phyloP scores from a whole-genome alignment of 345 rosid genomes.

The Laguncularia racemosa region DNA sequence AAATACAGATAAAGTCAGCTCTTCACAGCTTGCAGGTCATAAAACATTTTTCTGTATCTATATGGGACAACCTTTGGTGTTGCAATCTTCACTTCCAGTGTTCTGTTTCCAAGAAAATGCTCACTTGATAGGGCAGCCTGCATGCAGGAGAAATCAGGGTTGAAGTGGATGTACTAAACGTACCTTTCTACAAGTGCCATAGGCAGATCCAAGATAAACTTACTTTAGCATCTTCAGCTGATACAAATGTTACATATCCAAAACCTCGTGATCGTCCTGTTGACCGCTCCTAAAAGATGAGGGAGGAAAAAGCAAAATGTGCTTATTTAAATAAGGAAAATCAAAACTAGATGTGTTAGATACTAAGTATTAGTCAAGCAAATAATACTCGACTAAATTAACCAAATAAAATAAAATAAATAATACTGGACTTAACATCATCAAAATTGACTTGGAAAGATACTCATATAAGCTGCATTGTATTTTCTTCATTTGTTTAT shows the following conservation, averaged over 20 bases:
- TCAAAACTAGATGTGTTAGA: too few species aligned
- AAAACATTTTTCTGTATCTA: not conserved
- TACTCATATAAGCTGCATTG: too few species aligned
- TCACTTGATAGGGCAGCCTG: conserved; percentile 70
- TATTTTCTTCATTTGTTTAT: too few species aligned
- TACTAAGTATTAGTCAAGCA: too few species aligned
- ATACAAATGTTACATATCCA: conserved; percentile 81
- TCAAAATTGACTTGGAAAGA: too few species aligned
- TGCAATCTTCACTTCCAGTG: conserved; percentile 87
- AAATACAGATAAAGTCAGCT: not conserved
- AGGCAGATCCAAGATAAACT: not conserved
- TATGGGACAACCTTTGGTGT: conserved; percentile 73
- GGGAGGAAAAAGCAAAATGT: conserved; percentile 3
- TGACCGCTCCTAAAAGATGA: conserved; percentile 57
- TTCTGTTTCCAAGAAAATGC: conserved; percentile 81
- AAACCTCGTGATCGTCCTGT: conserved; percentile 95
- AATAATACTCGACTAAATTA: too few species aligned
- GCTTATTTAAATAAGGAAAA: not conserved
- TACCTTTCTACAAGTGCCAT: too few species aligned
- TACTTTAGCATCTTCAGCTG: conserved; percentile 77
- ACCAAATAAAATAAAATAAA: too few species aligned
- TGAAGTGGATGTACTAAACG: not conserved
- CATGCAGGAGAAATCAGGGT: conserved; percentile 8
- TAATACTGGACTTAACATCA: too few species aligned
- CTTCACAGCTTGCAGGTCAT: conserved; percentile 1